Evolutionary conservation across 148 eudicot genomes (phyloP), one percentile per base, ranked within the genome.

Genomic region (Beta vulgaris): DNA sequence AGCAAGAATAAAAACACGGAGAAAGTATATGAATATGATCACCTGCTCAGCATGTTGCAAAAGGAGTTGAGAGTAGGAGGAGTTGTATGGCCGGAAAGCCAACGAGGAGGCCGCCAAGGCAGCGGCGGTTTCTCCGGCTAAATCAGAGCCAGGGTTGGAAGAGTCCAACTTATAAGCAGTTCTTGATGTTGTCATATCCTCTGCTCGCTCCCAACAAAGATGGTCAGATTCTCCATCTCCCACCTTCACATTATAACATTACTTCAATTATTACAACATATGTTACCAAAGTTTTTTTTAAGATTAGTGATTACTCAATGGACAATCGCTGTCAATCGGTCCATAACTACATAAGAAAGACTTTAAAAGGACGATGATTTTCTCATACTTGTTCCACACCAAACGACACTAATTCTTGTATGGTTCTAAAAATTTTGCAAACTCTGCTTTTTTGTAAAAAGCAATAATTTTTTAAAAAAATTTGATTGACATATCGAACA

Each of bases 181-280:
- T 29, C 90, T 79, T 36, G 80, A 54, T 19, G 87, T 87, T 29
- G 79, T 85, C 90, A 87, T 87, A 69, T 87, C 87, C 74, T 87
- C 90, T n/a, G 93, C 83, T 74, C 93, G 51, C 62, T 85, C 80
- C 93, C 93, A 89, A 73, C 93, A 89, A 9, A 73, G 73, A 67
- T 87, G 90, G 43, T 85, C 90, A 7, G 84, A 79, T 28, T 37
- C 65, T 69, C 86, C 83, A 67, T 81, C 83, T 81, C 83, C 83
- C 63, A 81, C 83, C 83, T 81, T 34, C 12, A 39, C 58, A 61
- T 55, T 21, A 23, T 34, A 65, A 26, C 3, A 12, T 34, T 19
- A 48, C 28, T 57, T 61, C 6, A 6, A 55, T 51, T 13, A 62
- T 23, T 25, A 25, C 28, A 36, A 49, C 34, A 12, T 18, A 51